A percentile compares a stretch with the other conserved stretches of the same genome.
Conservation (phyloP, 2,329 filamentous ascomycete genomes). For the Chaetomiaceae sp. region DNA sequence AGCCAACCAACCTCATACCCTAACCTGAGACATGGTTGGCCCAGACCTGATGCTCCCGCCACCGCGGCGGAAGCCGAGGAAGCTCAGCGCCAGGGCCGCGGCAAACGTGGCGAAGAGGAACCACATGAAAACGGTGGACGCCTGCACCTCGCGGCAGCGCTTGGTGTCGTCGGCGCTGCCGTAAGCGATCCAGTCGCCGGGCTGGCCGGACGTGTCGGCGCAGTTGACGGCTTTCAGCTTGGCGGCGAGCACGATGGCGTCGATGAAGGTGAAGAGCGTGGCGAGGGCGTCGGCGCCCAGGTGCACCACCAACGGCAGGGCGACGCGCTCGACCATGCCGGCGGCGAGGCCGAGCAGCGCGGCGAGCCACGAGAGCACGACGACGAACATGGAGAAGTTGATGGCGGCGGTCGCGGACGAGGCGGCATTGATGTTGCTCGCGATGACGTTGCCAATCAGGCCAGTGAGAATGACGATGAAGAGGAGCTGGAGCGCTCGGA, state of each 20-base stretch:
- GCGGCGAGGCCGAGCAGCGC: slow-evolving; percentile 56
- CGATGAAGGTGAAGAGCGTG: slow-evolving; percentile 64
- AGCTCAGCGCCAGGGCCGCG: slow-evolving; percentile 49
- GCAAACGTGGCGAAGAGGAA: slow-evolving; percentile 63
- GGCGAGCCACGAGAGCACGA: slow-evolving; percentile 59
- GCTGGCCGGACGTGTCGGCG: slow-evolving; percentile 31
- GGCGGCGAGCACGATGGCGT: slow-evolving; percentile 62
- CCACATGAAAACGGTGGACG: slow-evolving; percentile 70
- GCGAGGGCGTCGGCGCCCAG: slow-evolving; percentile 53
- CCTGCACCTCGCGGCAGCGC: slow-evolving; percentile 70
- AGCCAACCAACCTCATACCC: slow-evolving; percentile 33
- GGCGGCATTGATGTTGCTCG: slow-evolving; percentile 40
- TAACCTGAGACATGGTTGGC: slow-evolving; percentile 53
- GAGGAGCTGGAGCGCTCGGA: slow-evolving; percentile 46
- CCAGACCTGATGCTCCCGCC: slow-evolving; percentile 39
- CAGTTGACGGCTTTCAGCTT: slow-evolving; percentile 66
- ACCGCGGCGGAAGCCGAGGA: slow-evolving; percentile 47
- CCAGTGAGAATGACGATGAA: slow-evolving; percentile 48
- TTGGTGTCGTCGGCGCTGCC: slow-evolving; percentile 53
- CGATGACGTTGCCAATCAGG: slow-evolving; percentile 54
- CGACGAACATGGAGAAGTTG: slow-evolving; percentile 65
- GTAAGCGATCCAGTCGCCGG: slow-evolving; percentile 53
- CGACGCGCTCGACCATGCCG: slow-evolving; percentile 41
- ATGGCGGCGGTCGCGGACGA: slow-evolving; percentile 41
- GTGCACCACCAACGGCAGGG: slow-evolving; percentile 34